Conservation (phyloP, 805 yeast species). For the Kodamaea nitidulidarum region DNA sequence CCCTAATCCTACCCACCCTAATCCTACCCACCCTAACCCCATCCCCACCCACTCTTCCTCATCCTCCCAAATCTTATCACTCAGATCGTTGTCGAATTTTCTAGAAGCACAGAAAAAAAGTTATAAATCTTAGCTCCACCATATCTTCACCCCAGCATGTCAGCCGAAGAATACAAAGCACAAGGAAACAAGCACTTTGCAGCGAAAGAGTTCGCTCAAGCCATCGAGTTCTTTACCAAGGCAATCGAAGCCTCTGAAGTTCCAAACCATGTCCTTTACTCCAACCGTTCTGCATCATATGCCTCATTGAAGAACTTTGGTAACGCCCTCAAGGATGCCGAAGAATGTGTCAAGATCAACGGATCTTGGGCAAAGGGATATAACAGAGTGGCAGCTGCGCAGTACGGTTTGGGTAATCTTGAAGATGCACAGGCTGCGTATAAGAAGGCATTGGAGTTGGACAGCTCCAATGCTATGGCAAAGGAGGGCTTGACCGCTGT, state of each 20-base stretch:
- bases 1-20: too few relatives aligned
- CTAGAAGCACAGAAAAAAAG: constrained; percentile 7
- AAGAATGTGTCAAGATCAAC: constrained; percentile 74
- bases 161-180: constrained; percentile 78
- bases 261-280: constrained; percentile 89
- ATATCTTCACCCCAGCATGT: constrained; percentile 28
- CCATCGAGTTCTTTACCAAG: constrained; percentile 74
- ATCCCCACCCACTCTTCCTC: too few relatives aligned
- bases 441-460: constrained; percentile 75
- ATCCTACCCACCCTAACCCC: too few relatives aligned
- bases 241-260: constrained; percentile 79
- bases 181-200: constrained; percentile 92
- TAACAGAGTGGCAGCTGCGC: constrained; percentile 90
- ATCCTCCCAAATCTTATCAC: neutral
- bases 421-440: constrained; percentile 72
- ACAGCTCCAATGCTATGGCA: constrained; percentile 81
- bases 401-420: constrained; percentile 76
- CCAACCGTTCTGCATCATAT: constrained; percentile 90
- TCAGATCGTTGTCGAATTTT: constrained; percentile 5
- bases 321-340: constrained; percentile 80
- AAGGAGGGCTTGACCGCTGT: constrained; percentile 74
- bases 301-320: constrained; percentile 73
- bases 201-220: constrained; percentile 76
- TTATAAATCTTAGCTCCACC: neutral
- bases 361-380: constrained; percentile 94